Conservation (phyloP, 768 basidiomycete species). For the Lactifluus piperatus region DNA sequence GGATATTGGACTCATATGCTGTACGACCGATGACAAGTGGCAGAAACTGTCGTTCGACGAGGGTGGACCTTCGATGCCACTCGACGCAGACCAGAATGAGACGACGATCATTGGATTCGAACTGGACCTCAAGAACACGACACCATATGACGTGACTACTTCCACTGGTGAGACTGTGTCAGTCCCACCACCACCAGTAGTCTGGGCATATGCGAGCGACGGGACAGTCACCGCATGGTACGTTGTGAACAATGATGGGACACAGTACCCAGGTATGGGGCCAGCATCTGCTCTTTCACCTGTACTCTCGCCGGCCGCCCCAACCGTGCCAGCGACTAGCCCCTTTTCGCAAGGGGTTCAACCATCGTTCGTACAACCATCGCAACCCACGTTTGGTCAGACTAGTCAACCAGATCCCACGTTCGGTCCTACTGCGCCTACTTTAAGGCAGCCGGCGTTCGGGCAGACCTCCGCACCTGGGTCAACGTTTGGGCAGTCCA, state of each 20-base stretch:
- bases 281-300: slow-evolving; percentile 5
- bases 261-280: slow-evolving; percentile 48
- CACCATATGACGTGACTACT: slow-evolving; percentile 31
- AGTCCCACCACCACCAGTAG: slow-evolving; percentile 46
- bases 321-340: not conserved
- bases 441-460: slow-evolving; percentile 11
- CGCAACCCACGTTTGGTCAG: slow-evolving; percentile 22
- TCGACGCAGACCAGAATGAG: slow-evolving; percentile 62
- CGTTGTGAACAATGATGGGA: slow-evolving; percentile 45
- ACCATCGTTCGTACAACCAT: slow-evolving; percentile 20
- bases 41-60: slow-evolving; percentile 40
- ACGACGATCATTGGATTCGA: slow-evolving; percentile 58
- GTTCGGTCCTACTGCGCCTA: slow-evolving; percentile 24
- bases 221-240: slow-evolving; percentile 72
- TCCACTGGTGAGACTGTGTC: slow-evolving; percentile 36
- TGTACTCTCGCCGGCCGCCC: not conserved
- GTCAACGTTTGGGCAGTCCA: slow-evolving; percentile 14
- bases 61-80: slow-evolving; percentile 48
- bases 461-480: slow-evolving; percentile 8
- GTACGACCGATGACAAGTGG: slow-evolving; percentile 32
- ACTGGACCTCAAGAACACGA: slow-evolving; percentile 51
- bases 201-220: slow-evolving; percentile 72
- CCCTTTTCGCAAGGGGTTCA: slow-evolving; percentile 12
- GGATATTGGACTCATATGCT: slow-evolving; percentile 41
- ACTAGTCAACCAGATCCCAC: not conserved